phyloP scores from a whole-genome alignment of 2,329 filamentous ascomycete species.

The Colletotrichum magnum region DNA sequence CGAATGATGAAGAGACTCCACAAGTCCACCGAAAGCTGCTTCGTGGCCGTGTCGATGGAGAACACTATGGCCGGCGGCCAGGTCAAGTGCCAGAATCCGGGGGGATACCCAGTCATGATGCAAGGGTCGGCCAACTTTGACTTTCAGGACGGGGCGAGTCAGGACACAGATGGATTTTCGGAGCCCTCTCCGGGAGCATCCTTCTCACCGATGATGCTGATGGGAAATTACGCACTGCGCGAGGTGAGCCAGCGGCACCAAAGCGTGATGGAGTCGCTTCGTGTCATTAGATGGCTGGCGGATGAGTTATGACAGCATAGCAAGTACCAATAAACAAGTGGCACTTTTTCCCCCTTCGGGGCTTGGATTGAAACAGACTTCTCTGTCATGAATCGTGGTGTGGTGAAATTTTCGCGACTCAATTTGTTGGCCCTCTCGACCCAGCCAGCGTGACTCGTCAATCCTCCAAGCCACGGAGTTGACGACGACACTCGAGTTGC shows the following conservation, averaged over 20 bases:
- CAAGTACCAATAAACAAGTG: background rate
- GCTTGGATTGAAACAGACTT: no score
- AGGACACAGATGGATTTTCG: constrained; percentile 18
- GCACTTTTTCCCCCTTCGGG: background rate
- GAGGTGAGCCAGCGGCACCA: constrained; percentile 33
- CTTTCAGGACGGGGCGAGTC: constrained; percentile 31
- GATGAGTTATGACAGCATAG: constrained; percentile 36
- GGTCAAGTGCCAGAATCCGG: constrained; percentile 4
- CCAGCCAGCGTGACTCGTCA: background rate
- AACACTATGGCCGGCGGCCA: background rate
- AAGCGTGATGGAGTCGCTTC: constrained; percentile 33
- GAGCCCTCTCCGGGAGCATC: constrained; percentile 7
- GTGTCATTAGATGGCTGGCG: constrained; percentile 35
- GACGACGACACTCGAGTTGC: no score
- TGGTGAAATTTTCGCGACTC: background rate
- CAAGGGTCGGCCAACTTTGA: constrained; percentile 14
- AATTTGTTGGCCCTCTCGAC: background rate
- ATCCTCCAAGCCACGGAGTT: no score
- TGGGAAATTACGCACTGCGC: constrained; percentile 24
- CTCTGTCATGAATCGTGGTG: background rate
- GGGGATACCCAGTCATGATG: background rate
- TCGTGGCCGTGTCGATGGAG: constrained; percentile 1
- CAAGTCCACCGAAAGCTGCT: constrained; percentile 31
- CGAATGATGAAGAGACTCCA: constrained; percentile 35
- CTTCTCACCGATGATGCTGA: constrained; percentile 20